Conservation (phyloP, 2,329 filamentous ascomycete species). For the Periconia digitata region DNA sequence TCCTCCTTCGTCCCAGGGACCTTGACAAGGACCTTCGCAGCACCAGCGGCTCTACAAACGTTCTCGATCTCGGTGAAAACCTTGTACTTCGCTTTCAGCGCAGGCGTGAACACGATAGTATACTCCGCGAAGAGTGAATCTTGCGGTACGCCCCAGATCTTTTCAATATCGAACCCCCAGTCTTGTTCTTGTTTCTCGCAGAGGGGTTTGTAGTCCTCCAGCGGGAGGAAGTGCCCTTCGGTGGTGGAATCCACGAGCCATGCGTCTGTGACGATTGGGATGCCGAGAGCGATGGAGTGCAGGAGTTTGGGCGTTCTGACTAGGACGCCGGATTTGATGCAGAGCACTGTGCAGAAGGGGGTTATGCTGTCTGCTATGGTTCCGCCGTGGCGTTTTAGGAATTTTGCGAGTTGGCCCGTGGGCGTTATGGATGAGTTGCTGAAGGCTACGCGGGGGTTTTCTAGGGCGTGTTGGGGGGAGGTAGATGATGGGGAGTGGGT, state of each 20-base stretch:
- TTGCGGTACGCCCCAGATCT: constrained; percentile 36
- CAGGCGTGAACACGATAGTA: constrained; percentile 52
- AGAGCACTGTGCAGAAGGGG: constrained; percentile 24
- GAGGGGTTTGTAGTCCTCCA: constrained; percentile 36
- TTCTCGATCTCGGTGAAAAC: constrained; percentile 43
- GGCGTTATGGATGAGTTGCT: constrained; percentile 35
- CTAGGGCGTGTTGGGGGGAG: constrained; percentile 2
- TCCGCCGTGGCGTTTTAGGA: constrained; percentile 38
- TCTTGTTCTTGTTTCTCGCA: constrained; percentile 39
- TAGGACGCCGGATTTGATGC: constrained; percentile 43
- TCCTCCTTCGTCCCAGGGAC: constrained; percentile 24
- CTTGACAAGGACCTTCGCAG: constrained; percentile 29
- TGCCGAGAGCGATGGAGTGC: constrained; percentile 45
- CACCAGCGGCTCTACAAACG: constrained; percentile 44
- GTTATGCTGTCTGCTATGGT: constrained; percentile 30
- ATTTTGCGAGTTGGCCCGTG: constrained; percentile 25
- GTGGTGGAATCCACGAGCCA: constrained; percentile 48
- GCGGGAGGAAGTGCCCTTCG: constrained; percentile 36
- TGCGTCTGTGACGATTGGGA: constrained; percentile 49
- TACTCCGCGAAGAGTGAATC: constrained; percentile 52
- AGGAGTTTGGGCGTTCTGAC: constrained; percentile 51
- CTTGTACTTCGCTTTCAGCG: constrained; percentile 35
- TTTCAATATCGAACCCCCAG: constrained; percentile 41
- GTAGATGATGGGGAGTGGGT: no score
- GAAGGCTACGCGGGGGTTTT: constrained; percentile 30